Base-by-base conservation (phyloP, 208 protist genomes). In the Leptomonas pyrrhocoris region DNA sequence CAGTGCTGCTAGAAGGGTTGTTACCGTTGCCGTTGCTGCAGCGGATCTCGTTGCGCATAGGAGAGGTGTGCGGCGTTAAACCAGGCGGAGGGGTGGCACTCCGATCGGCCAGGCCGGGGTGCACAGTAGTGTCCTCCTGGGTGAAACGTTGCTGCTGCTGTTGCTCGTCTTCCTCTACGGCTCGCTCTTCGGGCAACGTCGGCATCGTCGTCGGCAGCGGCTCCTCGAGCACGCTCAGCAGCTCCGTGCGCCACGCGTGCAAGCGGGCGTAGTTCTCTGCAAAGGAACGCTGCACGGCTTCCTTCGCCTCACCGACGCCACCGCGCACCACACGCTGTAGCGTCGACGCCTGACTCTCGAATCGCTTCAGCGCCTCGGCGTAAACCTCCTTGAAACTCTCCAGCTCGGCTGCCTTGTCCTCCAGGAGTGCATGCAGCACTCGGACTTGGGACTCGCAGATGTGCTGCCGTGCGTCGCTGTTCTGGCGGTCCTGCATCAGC, bases 381-480 rank as follows among this genome's bases (percentile, higher is more conserved):
- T 96, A 96, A 2, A 83, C 46, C 27, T 79, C 59, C 68, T 93
- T 88, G 77, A 89, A 92, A 21, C 55, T 43, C 43, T 83, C 75
- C 50, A 96, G 75, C 77, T 87, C 83, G 23, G 70, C 75, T 62
- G 91, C 86, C 79, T 94, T 94, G 43, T 94, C 86, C 61, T 83
- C 81, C n/a, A 94, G 61, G 42, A 89, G 68, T 4, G 49, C 75
- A 51, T 80, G 75, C 25, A 96, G 72, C 25, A 96, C 71, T 61
- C 84, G 88, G 11, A 81, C 70, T 73, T 94, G 88, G 9, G 88
- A 91, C 54, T 86, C 83, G 40, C 86, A 77, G 38, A 96, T 94
- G 69, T 96, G 91, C 66, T 86, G 79, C 30, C 75, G 80, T 9
- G 86, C 91, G 31, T 93, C 83, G 62, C 64, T 88, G 68, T 68